Conservation (phyloP, 1,284 basidiomycete genomes). For the Rhodotorula sp. region DNA sequence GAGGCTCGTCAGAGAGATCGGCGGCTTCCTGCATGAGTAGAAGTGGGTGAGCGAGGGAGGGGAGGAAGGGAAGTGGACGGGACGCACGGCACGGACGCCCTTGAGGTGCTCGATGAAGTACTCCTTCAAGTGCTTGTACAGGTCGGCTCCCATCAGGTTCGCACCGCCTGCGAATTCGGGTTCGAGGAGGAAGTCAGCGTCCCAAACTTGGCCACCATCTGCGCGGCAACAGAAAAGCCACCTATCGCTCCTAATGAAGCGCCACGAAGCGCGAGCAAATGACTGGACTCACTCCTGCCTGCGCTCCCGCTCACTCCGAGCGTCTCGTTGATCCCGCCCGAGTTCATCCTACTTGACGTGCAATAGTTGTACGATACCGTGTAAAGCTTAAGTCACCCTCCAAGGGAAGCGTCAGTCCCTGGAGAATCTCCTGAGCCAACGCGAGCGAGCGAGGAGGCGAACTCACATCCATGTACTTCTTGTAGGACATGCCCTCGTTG, state of each 20-base stretch:
- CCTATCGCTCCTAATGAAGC: no score
- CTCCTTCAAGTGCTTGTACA: slow-evolving; percentile 81
- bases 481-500: slow-evolving; percentile 82
- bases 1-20: slow-evolving; percentile 74
- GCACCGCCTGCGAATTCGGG: slow-evolving; percentile 65
- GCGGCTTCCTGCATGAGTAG: slow-evolving; percentile 55
- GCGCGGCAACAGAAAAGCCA: neutral
- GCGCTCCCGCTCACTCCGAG: slow-evolving; percentile 41
- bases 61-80: neutral
- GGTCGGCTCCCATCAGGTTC: slow-evolving; percentile 89
- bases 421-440: no score
- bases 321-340: slow-evolving; percentile 56
- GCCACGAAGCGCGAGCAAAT: no score
- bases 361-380: slow-evolving; percentile 92
- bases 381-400: slow-evolving; percentile 25
- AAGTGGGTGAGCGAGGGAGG: neutral
- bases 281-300: slow-evolving; percentile 40
- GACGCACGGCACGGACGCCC: slow-evolving; percentile 59
- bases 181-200: neutral
- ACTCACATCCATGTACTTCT: slow-evolving; percentile 78
- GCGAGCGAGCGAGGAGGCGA: neutral
- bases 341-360: slow-evolving; percentile 77
- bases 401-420: neutral
- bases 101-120: slow-evolving; percentile 81
- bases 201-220: neutral